Base-by-base conservation (phyloP, 139 green algal genomes). In the Tetraselmis striata region DNA sequence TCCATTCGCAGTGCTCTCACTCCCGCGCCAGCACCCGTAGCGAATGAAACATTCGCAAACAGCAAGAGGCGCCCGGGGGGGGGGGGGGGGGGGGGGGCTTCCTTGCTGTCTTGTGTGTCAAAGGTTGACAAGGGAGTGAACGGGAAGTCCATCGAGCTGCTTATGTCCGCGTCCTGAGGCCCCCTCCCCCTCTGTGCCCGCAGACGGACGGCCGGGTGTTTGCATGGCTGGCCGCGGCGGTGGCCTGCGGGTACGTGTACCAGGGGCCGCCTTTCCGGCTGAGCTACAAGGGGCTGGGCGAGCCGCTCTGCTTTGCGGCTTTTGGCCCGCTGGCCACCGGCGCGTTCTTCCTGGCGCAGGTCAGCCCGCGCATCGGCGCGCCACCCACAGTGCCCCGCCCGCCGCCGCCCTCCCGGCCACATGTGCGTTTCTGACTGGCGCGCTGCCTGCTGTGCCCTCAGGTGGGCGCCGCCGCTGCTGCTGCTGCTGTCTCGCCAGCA, bases 191-290 rank as follows among this genome's bases (percentile, higher is more conserved):
- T n/a, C n/a, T n/a, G n/a, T n/a, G n/a, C 27, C 18, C 2, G 28
- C 32, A 27, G 77, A 59, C 29, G 28, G 24, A 32, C 2, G 22
- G 45, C 45, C 45, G 45, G 5, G 45, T 67, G 45, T 67, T 67
- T 67, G 45, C 45, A 18, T 67, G 45, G 88, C 90, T 99, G 30
- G 89, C 86, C 0, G 84, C 86, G 0, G 91, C 96, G 0, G 94
- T 99, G 24, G 87, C 81, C 1, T 95, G 92, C 80, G 96, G 96
- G 29, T 98, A 99, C 81, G 78, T 99, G 2, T 99, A 99, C 87
- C 97, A 99, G 85, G 96, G 95, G 1, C 97, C 97, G 18, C 97
- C 97, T 1, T 99, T 99, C 89, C 90, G 93, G 76, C 80, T 98
- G 80, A 96, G 92, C 77, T 99, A 99, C 89, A 96, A 97, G 85